These are phyloP conservation scores for Alnus rubra DNA, from an alignment of 306 rosid genomes.

Conservation along the genomic window DNA sequence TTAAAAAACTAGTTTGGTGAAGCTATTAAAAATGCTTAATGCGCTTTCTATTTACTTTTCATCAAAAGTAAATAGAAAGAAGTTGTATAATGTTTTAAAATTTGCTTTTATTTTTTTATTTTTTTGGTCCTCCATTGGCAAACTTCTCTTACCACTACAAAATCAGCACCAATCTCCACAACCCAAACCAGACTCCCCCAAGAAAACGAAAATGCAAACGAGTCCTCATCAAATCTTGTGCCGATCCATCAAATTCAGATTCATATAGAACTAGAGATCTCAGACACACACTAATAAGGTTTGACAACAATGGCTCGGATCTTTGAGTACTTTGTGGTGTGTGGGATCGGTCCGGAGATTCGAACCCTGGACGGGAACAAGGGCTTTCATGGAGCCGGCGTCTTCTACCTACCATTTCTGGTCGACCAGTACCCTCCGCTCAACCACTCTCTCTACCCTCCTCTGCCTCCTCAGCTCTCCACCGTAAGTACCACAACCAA, in stretches of 20 bases:
- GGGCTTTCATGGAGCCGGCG: constrained; percentile 77
- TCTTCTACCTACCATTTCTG: constrained; percentile 69
- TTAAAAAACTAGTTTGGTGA: too few relatives aligned
- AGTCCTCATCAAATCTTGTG: not conserved
- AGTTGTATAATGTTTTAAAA: too few relatives aligned
- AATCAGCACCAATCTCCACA: not conserved
- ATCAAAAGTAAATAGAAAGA: too few relatives aligned
- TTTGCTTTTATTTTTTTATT: too few relatives aligned
- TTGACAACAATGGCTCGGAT: constrained; percentile 71
- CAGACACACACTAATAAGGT: not conserved
- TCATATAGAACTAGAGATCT: not conserved
- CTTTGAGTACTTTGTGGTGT: constrained; percentile 93
- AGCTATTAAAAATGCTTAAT: too few relatives aligned
- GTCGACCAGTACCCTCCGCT: constrained; percentile 84
- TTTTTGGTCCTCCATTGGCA: too few relatives aligned
- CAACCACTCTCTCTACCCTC: constrained; percentile 77
- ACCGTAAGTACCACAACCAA: constrained; percentile 48
- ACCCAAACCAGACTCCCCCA: not conserved
- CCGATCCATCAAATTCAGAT: not conserved
- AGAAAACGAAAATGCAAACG: not conserved
- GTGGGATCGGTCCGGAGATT: constrained; percentile 97
- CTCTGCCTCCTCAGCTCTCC: constrained; percentile 98
- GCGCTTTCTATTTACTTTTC: too few relatives aligned
- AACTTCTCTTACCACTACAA: not conserved
- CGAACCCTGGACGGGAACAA: constrained; percentile 79